These are phyloP conservation scores for Teratosphaeria viscida DNA, from an alignment of 2,329 filamentous ascomycete genomes.

Conservation along the genomic window DNA sequence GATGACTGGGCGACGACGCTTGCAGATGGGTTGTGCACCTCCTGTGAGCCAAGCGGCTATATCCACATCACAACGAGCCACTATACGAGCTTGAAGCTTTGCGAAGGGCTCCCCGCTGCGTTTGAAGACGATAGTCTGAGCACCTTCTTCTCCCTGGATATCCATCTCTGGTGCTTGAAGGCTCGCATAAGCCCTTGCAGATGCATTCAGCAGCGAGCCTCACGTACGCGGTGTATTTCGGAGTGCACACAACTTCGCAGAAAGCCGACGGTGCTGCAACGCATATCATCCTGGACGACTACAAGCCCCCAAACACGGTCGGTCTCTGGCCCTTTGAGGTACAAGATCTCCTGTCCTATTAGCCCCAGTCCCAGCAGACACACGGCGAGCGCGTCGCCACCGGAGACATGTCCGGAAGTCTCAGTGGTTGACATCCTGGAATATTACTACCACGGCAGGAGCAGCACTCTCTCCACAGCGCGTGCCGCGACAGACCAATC, in stretches of 20 bases:
- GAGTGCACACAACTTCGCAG: neutral
- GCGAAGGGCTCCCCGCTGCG: neutral
- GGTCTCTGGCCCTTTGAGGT: neutral
- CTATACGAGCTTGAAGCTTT: neutral
- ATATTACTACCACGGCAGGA: neutral
- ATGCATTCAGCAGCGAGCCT: neutral
- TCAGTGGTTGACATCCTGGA: neutral
- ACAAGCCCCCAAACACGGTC: neutral
- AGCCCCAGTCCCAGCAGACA: neutral
- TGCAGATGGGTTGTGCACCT: neutral
- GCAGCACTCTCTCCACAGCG: neutral
- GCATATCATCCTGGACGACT: neutral
- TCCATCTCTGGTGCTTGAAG: neutral
- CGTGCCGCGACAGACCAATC: neutral
- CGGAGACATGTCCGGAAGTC: neutral
- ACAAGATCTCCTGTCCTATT: neutral
- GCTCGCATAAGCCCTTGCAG: neutral
- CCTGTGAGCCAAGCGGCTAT: neutral
- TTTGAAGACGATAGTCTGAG: neutral
- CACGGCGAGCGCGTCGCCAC: neutral
- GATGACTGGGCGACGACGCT: neutral
- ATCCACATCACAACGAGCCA: neutral
- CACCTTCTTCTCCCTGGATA: neutral
- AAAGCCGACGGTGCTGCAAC: neutral
- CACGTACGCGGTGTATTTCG: neutral